Evolutionary conservation across 768 basidiomycete species (phyloP).

Genomic region (Udeniomyces megalosporus): DNA sequence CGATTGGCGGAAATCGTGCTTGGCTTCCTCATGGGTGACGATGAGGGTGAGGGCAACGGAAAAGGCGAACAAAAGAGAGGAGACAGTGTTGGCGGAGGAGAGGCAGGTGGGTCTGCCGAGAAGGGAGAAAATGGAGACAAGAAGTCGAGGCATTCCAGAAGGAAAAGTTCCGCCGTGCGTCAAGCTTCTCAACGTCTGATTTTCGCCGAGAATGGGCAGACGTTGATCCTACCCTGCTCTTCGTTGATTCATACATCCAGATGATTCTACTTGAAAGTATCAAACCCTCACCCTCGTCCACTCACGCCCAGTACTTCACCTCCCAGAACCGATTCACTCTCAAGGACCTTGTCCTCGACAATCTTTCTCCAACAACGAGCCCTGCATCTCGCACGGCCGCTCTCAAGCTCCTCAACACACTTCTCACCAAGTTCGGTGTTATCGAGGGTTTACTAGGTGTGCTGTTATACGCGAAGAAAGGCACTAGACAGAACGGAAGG

Average conservation of each 20-base stretch:
- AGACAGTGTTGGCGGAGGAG: too few relatives aligned
- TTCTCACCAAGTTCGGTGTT: slow-evolving; percentile 37
- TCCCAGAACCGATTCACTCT: slow-evolving; percentile 78
- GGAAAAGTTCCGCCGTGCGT: too few relatives aligned
- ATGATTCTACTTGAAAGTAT: slow-evolving; percentile 5
- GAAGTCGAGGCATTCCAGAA: too few relatives aligned
- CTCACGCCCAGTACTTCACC: slow-evolving; percentile 46
- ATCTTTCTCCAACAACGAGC: slow-evolving; percentile 46
- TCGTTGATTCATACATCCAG: too few relatives aligned
- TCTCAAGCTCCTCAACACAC: slow-evolving; percentile 59
- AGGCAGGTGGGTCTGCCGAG: too few relatives aligned
- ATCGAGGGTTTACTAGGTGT: too few relatives aligned
- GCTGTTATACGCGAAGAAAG: too few relatives aligned
- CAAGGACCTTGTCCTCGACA: slow-evolving; percentile 70
- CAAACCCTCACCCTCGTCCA: neutral
- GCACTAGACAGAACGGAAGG: too few relatives aligned
- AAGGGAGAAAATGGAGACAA: too few relatives aligned
- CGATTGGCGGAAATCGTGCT: slow-evolving; percentile 55
- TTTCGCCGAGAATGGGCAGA: too few relatives aligned
- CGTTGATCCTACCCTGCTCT: too few relatives aligned
- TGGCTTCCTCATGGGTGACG: slow-evolving; percentile 63
- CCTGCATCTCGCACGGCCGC: slow-evolving; percentile 56
- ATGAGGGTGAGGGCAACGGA: slow-evolving; percentile 33
- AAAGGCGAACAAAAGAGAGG: neutral
- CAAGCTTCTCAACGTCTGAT: too few relatives aligned